phyloP scores from a whole-genome alignment of 805 yeast species.

The Candida golubevii region DNA sequence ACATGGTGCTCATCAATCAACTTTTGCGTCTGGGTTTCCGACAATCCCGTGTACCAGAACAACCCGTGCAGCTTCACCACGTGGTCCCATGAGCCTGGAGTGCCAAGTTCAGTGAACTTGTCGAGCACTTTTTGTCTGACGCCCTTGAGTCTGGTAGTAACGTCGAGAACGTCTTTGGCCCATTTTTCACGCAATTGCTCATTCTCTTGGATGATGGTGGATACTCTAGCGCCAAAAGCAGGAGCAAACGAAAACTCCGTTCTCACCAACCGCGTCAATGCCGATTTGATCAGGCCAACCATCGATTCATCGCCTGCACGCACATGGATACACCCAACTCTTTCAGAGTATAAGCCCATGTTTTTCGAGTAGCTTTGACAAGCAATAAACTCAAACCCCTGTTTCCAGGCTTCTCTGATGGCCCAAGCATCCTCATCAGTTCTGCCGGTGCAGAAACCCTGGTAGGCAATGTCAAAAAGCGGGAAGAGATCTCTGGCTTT shows the following conservation, averaged over 20 bases:
- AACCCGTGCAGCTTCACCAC: constrained; percentile 37
- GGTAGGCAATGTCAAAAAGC: constrained; percentile 40
- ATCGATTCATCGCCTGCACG: constrained; percentile 7
- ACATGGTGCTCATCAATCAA: constrained; percentile 35
- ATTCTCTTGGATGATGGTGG: constrained; percentile 27
- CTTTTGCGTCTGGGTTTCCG: constrained; percentile 27
- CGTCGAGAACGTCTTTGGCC: constrained; percentile 32
- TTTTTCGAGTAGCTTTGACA: constrained; percentile 40
- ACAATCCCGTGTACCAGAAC: constrained; percentile 43
- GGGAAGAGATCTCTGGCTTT: constrained; percentile 25
- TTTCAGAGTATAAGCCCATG: constrained; percentile 39
- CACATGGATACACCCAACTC: constrained; percentile 37
- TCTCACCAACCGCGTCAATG: constrained; percentile 32
- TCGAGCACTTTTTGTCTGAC: constrained; percentile 28
- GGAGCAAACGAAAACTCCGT: constrained; percentile 45
- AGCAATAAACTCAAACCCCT: constrained; percentile 21
- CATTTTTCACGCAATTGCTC: constrained; percentile 25
- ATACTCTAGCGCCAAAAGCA: constrained; percentile 43
- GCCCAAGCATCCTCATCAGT: constrained; percentile 35
- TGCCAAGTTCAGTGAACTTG: constrained; percentile 28
- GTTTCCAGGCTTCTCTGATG: constrained; percentile 29
- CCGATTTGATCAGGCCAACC: constrained; percentile 19
- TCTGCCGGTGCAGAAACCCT: constrained; percentile 35
- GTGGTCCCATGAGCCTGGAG: constrained; percentile 43
- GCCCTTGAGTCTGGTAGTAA: constrained; percentile 28